phyloP scores from a whole-genome alignment of 2,329 filamentous ascomycete genomes.

The Aspergillus chevalieri region DNA sequence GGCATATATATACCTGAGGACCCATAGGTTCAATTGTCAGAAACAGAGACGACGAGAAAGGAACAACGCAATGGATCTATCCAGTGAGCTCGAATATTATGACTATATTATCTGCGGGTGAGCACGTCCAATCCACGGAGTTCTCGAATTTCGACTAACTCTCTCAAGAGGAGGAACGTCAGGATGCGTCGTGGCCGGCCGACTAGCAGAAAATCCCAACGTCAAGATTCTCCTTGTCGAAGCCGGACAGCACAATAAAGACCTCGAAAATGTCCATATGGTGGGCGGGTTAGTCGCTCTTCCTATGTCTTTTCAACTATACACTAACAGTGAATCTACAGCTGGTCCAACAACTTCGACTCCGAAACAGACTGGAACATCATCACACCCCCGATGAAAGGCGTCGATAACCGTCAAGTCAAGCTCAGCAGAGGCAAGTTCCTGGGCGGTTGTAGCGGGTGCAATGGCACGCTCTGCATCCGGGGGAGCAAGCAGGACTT shows the following conservation, averaged over 20 bases:
- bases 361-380: conserved; percentile 43
- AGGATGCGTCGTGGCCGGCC: conserved; percentile 45
- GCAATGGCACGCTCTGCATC: conserved; percentile 41
- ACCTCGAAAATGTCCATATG: conserved; percentile 44
- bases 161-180: conserved; percentile 40
- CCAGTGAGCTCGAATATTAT: conserved; percentile 5
- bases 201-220: conserved; percentile 41
- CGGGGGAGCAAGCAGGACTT: conserved; percentile 41
- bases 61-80: background rate
- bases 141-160: conserved; percentile 3
- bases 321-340: conserved; percentile 8
- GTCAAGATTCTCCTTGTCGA: conserved; percentile 42
- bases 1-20: background rate
- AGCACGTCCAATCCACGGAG: background rate
- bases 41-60: background rate
- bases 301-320: background rate
- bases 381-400: conserved; percentile 33
- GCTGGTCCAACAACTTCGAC: conserved; percentile 40
- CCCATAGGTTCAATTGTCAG: background rate
- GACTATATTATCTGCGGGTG: conserved; percentile 30
- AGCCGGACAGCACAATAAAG: conserved; percentile 42
- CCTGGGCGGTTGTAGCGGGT: conserved; percentile 38
- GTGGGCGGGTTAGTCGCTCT: conserved; percentile 30
- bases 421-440: conserved; percentile 41
- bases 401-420: conserved; percentile 36